These are phyloP conservation scores for Patellaria atrata DNA, from an alignment of 495 filamentous ascomycete genomes.

Conservation along the genomic window DNA sequence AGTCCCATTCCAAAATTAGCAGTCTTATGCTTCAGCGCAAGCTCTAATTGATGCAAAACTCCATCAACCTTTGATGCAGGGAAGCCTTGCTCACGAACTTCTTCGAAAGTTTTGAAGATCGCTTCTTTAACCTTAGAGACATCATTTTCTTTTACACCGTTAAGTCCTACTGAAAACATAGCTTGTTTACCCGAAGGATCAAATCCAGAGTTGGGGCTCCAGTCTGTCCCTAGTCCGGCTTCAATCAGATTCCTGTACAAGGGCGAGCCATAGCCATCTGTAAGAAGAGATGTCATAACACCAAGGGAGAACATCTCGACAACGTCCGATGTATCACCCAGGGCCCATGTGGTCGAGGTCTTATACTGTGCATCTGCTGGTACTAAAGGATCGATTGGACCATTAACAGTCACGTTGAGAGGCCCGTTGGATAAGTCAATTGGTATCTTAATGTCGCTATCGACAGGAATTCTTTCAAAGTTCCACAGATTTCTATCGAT, in stretches of 20 bases:
- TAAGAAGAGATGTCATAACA: conserved; percentile 64
- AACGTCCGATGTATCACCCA: conserved; percentile 66
- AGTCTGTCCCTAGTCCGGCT: conserved; percentile 78
- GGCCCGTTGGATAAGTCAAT: conserved; percentile 56
- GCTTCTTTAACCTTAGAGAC: conserved; percentile 60
- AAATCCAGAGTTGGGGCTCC: conserved; percentile 85
- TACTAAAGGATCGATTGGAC: conserved; percentile 79
- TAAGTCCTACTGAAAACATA: conserved; percentile 82
- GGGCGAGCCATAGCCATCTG: conserved; percentile 91
- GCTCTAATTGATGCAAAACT: conserved; percentile 81
- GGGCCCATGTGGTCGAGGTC: conserved; percentile 83
- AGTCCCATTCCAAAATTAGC: conserved; percentile 85
- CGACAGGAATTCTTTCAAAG: conserved; percentile 54
- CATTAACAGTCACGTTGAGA: conserved; percentile 51
- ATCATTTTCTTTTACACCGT: conserved; percentile 65
- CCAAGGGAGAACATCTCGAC: conserved; percentile 76
- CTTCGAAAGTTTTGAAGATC: conserved; percentile 51
- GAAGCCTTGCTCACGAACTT: conserved; percentile 59
- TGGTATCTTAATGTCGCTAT: conserved; percentile 59
- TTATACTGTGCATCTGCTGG: conserved; percentile 79
- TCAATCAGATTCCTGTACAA: conserved; percentile 86
- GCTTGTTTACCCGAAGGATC: conserved; percentile 60
- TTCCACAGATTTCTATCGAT: conserved; percentile 53
- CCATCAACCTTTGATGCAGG: conserved; percentile 80
- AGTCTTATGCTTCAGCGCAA: conserved; percentile 84